Conservation (phyloP, 768 basidiomycete genomes). For the Leucosporidium creatinivorum region DNA sequence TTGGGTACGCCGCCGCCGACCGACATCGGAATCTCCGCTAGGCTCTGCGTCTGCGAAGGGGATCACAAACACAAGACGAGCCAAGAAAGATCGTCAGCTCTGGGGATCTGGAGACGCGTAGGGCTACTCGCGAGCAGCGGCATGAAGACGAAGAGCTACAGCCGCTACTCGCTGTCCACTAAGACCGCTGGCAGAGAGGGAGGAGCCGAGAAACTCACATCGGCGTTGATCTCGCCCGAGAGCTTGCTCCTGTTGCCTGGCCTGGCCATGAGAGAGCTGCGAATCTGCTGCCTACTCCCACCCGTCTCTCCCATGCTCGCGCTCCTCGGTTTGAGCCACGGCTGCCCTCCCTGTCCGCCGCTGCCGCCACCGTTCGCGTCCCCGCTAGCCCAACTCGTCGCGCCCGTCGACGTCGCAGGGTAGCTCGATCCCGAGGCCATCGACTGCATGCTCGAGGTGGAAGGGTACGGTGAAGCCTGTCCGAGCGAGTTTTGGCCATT, state of each 20-base stretch:
- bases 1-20: slow-evolving; percentile 6
- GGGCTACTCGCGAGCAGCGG: too few species aligned
- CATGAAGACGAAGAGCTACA: too few species aligned
- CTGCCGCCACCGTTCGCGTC: not conserved
- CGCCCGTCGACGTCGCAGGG: not conserved
- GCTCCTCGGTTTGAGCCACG: slow-evolving; percentile 10
- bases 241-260: slow-evolving; percentile 20
- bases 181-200: not conserved
- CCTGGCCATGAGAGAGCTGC: not conserved
- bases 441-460: not conserved
- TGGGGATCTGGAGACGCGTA: too few species aligned
- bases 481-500: too few species aligned
- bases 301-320: slow-evolving; percentile 8
- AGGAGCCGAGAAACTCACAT: slow-evolving; percentile 1
- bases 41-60: not conserved
- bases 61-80: not conserved
- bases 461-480: not conserved
- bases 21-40: not conserved
- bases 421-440: not conserved
- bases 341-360: not conserved
- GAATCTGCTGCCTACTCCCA: not conserved
- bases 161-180: not conserved
- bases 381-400: not conserved
- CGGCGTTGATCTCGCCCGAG: slow-evolving; percentile 27
- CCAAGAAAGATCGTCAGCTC: not conserved